phyloP scores from a whole-genome alignment of 345 rosid species.

The Aurinia saxatilis region DNA sequence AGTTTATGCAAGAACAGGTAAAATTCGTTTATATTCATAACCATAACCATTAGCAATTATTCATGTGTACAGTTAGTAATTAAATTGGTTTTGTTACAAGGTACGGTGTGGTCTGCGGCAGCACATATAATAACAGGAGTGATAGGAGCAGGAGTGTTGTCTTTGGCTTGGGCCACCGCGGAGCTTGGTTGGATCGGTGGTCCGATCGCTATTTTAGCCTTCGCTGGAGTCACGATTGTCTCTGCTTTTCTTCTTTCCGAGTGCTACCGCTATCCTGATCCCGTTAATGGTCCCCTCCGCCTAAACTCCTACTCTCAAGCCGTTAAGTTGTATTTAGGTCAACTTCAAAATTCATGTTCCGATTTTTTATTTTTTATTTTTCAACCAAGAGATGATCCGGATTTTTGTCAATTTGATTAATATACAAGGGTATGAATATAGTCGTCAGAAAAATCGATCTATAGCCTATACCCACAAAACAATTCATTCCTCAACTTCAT shows the following conservation, averaged over 20 bases:
- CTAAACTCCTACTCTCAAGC: conserved; percentile 42
- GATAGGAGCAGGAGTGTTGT: conserved; percentile 69
- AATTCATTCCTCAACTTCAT: no score
- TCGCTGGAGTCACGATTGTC: conserved; percentile 44
- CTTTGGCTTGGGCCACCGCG: conserved; percentile 67
- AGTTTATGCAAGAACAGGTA: conserved; percentile 13
- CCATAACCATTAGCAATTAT: neutral
- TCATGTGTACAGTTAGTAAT: neutral
- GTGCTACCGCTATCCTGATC: conserved; percentile 51
- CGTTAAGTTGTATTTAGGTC: conserved; percentile 49
- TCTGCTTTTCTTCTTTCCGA: conserved; percentile 45
- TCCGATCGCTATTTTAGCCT: conserved; percentile 37
- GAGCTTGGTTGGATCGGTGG: conserved; percentile 74
- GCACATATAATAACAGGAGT: conserved; percentile 73
- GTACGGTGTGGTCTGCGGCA: conserved; percentile 52
- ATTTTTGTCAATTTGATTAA: no score
- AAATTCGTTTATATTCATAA: conserved; percentile 31
- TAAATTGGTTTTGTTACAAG: conserved; percentile 21
- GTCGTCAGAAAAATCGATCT: no score
- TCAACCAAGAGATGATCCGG: conserved; percentile 71
- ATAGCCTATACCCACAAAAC: no score
- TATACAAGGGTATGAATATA: no score
- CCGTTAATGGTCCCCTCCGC: conserved; percentile 41
- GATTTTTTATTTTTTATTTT: no score
- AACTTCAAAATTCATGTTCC: neutral